These are phyloP conservation scores for Didymella segeticola DNA, from an alignment of 2,329 filamentous ascomycete species.

Conservation along the genomic window DNA sequence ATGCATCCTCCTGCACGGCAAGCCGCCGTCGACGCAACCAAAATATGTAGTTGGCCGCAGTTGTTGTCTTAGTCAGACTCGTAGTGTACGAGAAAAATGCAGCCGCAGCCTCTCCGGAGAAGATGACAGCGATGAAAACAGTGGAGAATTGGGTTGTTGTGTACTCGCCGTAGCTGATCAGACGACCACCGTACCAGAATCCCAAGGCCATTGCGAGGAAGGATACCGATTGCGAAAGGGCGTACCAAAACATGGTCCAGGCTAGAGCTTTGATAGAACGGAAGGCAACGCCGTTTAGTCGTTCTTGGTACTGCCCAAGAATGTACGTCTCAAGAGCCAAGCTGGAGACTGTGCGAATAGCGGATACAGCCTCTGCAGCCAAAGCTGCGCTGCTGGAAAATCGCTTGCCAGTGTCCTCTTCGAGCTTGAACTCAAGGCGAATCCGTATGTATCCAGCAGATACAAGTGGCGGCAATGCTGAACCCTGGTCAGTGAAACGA, in stretches of 20 bases:
- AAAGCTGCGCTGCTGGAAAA: constrained; percentile 68
- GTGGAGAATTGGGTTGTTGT: constrained; percentile 88
- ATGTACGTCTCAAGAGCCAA: constrained; percentile 88
- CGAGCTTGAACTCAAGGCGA: constrained; percentile 81
- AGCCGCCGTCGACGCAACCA: constrained; percentile 51
- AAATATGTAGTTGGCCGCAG: constrained; percentile 69
- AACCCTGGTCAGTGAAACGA: neutral
- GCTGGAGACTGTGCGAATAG: constrained; percentile 91
- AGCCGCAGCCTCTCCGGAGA: constrained; percentile 69
- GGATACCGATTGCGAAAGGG: constrained; percentile 80
- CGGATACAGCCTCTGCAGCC: constrained; percentile 91
- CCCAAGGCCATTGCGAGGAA: constrained; percentile 44
- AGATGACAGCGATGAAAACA: constrained; percentile 69
- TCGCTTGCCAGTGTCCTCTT: constrained; percentile 74
- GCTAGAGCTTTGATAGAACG: constrained; percentile 70
- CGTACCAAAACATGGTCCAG: constrained; percentile 80
- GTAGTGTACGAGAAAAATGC: constrained; percentile 92
- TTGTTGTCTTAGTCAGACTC: constrained; percentile 95
- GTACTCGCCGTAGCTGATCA: constrained; percentile 57
- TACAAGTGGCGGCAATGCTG: constrained; percentile 32
- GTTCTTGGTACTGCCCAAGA: constrained; percentile 68
- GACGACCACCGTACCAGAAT: constrained; percentile 49
- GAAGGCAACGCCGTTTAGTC: constrained; percentile 63
- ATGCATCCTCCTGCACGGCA: constrained; percentile 47
- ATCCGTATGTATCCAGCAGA: constrained; percentile 83